Conservation (phyloP, 2,329 filamentous ascomycete species). For the Claviceps monticola region DNA sequence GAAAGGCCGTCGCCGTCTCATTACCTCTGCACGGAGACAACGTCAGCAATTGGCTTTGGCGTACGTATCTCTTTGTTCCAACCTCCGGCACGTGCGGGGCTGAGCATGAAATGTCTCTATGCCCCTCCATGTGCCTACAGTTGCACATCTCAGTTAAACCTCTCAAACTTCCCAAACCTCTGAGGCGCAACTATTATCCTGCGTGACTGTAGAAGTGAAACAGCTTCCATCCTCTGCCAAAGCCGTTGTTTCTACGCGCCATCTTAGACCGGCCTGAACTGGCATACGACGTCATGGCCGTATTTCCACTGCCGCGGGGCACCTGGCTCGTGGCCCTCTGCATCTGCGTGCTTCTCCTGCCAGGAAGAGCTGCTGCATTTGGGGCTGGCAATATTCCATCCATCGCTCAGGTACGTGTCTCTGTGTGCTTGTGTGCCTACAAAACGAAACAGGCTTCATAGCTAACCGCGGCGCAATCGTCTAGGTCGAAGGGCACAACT, state of each 20-base stretch:
- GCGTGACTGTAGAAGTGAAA: neutral
- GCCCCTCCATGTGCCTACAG: too few relatives aligned
- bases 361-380: conserved; percentile 45
- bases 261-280: conserved; percentile 3
- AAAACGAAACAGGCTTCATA: neutral
- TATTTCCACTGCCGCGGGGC: conserved; percentile 31
- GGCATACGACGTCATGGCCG: conserved; percentile 29
- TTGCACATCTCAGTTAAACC: too few relatives aligned
- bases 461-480: conserved; percentile 6
- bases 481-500: conserved; percentile 54
- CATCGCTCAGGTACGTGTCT: conserved; percentile 31
- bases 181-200: too few relatives aligned
- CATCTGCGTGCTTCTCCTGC: conserved; percentile 42
- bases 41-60: too few relatives aligned
- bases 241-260: neutral
- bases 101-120: too few relatives aligned
- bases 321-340: conserved; percentile 37
- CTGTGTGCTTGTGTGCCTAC: neutral
- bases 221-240: neutral
- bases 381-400: conserved; percentile 61
- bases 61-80: too few relatives aligned
- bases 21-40: too few relatives aligned
- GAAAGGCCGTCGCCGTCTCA: too few relatives aligned
- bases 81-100: too few relatives aligned
- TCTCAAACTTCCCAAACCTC: too few relatives aligned